phyloP scores from a whole-genome alignment of 2,329 filamentous ascomycete genomes.

The Diaporthe sp. region DNA sequence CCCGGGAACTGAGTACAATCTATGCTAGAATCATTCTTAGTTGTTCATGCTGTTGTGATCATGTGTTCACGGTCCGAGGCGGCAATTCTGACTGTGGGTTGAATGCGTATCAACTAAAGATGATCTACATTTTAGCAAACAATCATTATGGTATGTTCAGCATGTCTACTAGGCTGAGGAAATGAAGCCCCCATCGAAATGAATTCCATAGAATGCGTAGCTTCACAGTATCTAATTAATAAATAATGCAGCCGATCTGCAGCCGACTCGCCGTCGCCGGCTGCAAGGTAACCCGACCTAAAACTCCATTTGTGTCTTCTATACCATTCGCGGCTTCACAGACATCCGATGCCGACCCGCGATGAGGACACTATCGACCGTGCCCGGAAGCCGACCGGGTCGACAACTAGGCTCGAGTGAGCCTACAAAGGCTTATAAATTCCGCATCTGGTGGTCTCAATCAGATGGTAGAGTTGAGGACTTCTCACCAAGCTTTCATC shows the following conservation, averaged over 20 bases:
- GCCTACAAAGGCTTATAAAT: neutral
- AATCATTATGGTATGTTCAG: neutral
- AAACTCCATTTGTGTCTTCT: neutral
- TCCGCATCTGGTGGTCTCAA: fast-evolving
- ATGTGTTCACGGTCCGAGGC: neutral
- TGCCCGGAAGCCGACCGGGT: neutral
- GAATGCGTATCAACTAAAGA: neutral
- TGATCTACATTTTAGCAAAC: neutral
- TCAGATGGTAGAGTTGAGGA: neutral
- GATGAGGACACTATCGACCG: neutral
- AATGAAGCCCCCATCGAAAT: too few species aligned
- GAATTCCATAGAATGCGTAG: too few species aligned
- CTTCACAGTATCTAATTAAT: neutral
- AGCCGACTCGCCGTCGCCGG: neutral
- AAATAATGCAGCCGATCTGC: neutral
- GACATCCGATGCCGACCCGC: conserved; percentile 6
- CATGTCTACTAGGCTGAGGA: neutral
- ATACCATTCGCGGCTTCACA: neutral
- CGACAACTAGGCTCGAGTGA: neutral
- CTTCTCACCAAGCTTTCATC: neutral
- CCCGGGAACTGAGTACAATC: too few species aligned
- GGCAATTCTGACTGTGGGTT: neutral
- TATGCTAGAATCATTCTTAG: too few species aligned
- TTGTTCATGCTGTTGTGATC: neutral
- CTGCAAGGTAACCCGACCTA: neutral